Percentiles rank a stretch among this genome's conserved stretches.
These are phyloP conservation scores for Pugionium cornutum DNA, from an alignment of 345 rosid species.

Conservation along the genomic window DNA sequence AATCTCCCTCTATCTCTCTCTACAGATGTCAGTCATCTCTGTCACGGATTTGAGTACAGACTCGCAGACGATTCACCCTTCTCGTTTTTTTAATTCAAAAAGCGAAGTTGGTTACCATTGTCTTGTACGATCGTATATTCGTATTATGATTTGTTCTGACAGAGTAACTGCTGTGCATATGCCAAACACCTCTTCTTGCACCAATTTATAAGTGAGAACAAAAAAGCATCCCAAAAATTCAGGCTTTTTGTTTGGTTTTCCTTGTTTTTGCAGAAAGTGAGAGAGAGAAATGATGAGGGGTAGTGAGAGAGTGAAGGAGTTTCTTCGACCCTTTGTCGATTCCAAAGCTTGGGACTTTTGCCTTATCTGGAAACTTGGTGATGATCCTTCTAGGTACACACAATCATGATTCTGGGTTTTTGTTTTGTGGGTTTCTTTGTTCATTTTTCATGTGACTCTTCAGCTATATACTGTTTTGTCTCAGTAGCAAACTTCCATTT, in stretches of 20 bases:
- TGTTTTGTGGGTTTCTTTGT: background rate
- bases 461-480: background rate
- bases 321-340: slow-evolving; percentile 78
- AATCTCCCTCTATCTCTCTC: slow-evolving; percentile 28
- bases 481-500: slow-evolving; percentile 13
- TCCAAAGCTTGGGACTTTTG: slow-evolving; percentile 73
- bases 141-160: slow-evolving; percentile 35
- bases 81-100: slow-evolving; percentile 36
- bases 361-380: slow-evolving; percentile 79
- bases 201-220: slow-evolving; percentile 31
- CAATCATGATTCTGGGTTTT: background rate
- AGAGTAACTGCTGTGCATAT: slow-evolving; percentile 34
- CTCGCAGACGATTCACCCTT: slow-evolving; percentile 31
- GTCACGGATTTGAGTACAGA: slow-evolving; percentile 37
- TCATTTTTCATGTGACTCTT: background rate
- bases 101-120: slow-evolving; percentile 41
- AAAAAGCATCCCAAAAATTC: slow-evolving; percentile 18
- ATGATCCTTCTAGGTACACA: slow-evolving; percentile 73
- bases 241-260: slow-evolving; percentile 28
- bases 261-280: slow-evolving; percentile 3
- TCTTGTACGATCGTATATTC: slow-evolving; percentile 44
- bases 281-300: slow-evolving; percentile 49
- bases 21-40: slow-evolving; percentile 39
- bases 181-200: slow-evolving; percentile 24
- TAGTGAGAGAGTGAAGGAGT: slow-evolving; percentile 51